Conservation (phyloP, 2,329 filamentous ascomycete genomes). For the Plectosphaerella cucumerina region DNA sequence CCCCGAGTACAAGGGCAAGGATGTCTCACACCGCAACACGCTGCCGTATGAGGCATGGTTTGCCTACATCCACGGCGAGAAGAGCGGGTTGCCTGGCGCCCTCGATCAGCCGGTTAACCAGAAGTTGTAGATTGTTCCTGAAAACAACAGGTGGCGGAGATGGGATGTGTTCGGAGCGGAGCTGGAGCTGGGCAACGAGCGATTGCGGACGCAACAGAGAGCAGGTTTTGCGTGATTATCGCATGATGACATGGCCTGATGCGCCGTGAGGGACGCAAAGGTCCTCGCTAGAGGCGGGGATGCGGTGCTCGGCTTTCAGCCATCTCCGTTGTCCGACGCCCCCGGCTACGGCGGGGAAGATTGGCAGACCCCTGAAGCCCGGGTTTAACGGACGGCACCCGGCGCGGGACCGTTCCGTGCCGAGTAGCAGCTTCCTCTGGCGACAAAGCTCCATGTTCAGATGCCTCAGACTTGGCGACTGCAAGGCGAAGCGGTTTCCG, state of each 20-base stretch:
- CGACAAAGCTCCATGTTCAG: too few species aligned
- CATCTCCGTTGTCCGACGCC: too few species aligned
- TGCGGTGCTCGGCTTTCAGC: too few species aligned
- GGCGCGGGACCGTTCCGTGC: not conserved
- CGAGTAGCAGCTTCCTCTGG: too few species aligned
- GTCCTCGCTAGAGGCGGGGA: not conserved
- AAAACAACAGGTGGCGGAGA: too few species aligned
- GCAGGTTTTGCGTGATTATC: too few species aligned
- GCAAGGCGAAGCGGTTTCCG: too few species aligned
- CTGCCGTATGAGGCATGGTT: constrained; percentile 18
- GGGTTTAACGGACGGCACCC: not conserved
- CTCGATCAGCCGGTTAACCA: constrained; percentile 6
- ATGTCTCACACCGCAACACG: constrained; percentile 10
- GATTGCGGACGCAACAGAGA: not conserved
- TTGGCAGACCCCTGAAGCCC: not conserved
- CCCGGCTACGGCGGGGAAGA: too few species aligned
- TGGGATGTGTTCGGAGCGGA: not conserved
- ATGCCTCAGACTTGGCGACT: too few species aligned
- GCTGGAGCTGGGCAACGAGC: not conserved
- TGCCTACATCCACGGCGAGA: constrained; percentile 13
- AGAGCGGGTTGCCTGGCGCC: constrained; percentile 9
- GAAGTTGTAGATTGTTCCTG: not conserved
- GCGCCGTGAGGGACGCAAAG: not conserved
- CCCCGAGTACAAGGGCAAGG: constrained; percentile 12
- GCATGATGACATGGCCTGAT: not conserved